Conservation (phyloP, 1,284 basidiomycete species). For the Athelia sp. region DNA sequence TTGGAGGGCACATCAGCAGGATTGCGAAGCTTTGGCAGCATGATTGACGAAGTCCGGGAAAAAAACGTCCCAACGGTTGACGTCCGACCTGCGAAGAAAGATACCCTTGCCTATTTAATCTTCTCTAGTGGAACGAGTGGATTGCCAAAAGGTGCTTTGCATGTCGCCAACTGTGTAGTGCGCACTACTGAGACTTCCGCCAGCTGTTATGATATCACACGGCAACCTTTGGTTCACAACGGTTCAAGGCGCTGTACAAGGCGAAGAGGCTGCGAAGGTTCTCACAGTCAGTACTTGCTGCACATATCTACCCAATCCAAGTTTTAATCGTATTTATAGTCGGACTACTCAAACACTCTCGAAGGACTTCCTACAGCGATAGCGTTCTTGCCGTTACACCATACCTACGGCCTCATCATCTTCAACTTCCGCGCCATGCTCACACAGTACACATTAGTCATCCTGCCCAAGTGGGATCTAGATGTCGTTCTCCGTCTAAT, state of each 20-base stretch:
- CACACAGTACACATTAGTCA: slow-evolving; percentile 39
- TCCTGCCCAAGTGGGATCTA: slow-evolving; percentile 59
- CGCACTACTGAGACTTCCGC: slow-evolving; percentile 2
- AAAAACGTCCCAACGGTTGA: slow-evolving; percentile 35
- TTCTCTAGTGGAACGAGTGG: slow-evolving; percentile 80
- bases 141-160: slow-evolving; percentile 59
- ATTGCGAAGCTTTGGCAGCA: slow-evolving; percentile 36
- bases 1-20: slow-evolving; percentile 39
- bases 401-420: slow-evolving; percentile 57
- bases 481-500: slow-evolving; percentile 37
- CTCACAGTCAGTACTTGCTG: slow-evolving; percentile 12
- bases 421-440: slow-evolving; percentile 46
- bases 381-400: slow-evolving; percentile 64
- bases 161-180: neutral
- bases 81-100: slow-evolving; percentile 40
- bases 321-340: too few relatives aligned
- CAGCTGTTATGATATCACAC: slow-evolving; percentile 75
- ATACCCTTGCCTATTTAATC: slow-evolving; percentile 66
- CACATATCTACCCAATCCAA: too few relatives aligned
- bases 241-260: slow-evolving; percentile 33
- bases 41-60: slow-evolving; percentile 36
- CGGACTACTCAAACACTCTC: slow-evolving; percentile 19
- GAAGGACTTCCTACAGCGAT: slow-evolving; percentile 42
- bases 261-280: slow-evolving; percentile 28
- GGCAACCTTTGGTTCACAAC: slow-evolving; percentile 56